Conservation (phyloP, 148 eudicot species). For the Oxyria digyna region DNA sequence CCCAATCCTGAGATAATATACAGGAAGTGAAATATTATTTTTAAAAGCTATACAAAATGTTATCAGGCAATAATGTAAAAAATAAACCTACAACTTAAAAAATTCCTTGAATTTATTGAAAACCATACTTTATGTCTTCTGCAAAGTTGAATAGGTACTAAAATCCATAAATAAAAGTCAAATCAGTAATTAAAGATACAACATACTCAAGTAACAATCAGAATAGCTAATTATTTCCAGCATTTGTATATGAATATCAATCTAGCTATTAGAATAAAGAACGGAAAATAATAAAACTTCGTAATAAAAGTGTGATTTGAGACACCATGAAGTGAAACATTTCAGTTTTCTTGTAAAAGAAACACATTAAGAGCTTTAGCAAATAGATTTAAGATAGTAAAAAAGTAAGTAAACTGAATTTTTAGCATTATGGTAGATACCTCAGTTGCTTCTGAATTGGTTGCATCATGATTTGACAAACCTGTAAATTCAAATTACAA, state of each 20-base stretch:
- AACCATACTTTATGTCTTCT: neutral
- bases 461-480: slow-evolving; percentile 19
- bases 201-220: neutral
- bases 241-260: neutral
- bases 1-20: slow-evolving; percentile 37
- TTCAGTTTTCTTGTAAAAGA: neutral
- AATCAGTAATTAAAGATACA: neutral
- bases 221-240: neutral
- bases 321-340: neutral
- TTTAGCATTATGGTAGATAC: slow-evolving; percentile 17
- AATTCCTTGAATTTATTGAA: neutral
- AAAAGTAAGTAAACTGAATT: neutral
- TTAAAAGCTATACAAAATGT: neutral
- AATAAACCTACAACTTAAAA: neutral
- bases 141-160: neutral
- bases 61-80: neutral
- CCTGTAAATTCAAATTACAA: slow-evolving; percentile 19
- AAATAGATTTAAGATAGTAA: neutral
- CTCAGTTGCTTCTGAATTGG: slow-evolving; percentile 24
- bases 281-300: neutral
- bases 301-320: neutral
- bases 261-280: neutral
- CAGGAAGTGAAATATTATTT: neutral
- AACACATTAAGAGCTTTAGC: neutral
- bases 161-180: neutral